Evolutionary conservation across 1,139 yeast genomes (phyloP).

Genomic region (Pichia sp.): DNA sequence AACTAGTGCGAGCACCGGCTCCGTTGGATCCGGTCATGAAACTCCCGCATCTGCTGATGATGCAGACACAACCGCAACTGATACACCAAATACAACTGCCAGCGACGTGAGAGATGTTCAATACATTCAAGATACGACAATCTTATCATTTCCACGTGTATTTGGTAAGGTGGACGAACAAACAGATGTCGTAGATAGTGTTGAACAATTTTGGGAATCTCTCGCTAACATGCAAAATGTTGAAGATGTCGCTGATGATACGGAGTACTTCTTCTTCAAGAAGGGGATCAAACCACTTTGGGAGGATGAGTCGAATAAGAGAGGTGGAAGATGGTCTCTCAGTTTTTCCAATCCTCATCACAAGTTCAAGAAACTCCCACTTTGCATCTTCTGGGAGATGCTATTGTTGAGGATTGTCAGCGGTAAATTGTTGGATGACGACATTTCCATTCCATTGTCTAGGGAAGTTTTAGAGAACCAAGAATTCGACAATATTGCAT

Average conservation of each 20-base stretch:
- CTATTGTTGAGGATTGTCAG: slow-evolving; percentile 9
- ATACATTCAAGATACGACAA: slow-evolving; percentile 17
- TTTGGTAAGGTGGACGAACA: slow-evolving; percentile 10
- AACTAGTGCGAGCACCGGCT: background rate
- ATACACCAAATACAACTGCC: too few relatives aligned
- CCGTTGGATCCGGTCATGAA: background rate
- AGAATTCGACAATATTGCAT: slow-evolving; percentile 5
- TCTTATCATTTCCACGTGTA: slow-evolving; percentile 19
- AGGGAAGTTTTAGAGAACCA: slow-evolving; percentile 7
- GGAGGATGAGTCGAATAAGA: slow-evolving; percentile 60
- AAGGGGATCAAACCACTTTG: slow-evolving; percentile 62
- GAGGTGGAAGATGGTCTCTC: slow-evolving; percentile 55
- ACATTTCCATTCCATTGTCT: slow-evolving; percentile 4
- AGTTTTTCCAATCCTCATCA: slow-evolving; percentile 24
- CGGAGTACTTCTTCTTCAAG: slow-evolving; percentile 56
- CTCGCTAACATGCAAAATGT: slow-evolving; percentile 42
- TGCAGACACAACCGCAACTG: background rate
- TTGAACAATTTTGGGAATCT: slow-evolving; percentile 59
- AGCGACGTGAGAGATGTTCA: slow-evolving; percentile 8
- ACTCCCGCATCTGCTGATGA: slow-evolving; percentile 1
- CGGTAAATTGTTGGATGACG: slow-evolving; percentile 5
- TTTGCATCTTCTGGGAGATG: slow-evolving; percentile 10
- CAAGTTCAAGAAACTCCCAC: slow-evolving; percentile 1
- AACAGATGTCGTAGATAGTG: slow-evolving; percentile 38
- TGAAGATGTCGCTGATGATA: slow-evolving; percentile 43